Base-by-base conservation (phyloP, 768 basidiomycete species). In the Suillus brevipes region DNA sequence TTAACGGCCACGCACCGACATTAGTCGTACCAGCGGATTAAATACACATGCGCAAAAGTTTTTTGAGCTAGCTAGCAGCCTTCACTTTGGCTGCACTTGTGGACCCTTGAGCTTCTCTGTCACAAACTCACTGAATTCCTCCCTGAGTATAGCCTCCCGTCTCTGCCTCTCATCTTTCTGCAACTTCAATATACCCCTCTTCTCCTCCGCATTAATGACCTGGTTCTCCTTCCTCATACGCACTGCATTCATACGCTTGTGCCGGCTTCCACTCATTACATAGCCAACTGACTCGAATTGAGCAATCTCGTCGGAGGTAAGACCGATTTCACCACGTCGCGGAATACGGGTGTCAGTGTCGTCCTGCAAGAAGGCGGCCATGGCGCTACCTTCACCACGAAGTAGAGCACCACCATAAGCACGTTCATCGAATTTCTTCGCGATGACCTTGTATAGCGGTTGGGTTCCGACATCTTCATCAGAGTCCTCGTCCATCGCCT, bases 211-310 rank as follows among this genome's bases (percentile, higher is more conserved):
- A 71, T 91, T 94, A 75, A 99, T 99, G 68, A 99, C 96, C 79
- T 99, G 97, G 80, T 99, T 98, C 82, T 99, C 97, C 83, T 99
- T 99, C 74, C 97, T 83, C 88, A 99, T 92, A 66, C 97, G 92
- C 52, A 99, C 97, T 1, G 97, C 97, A 70, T 99, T 99, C 97
- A 99, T 99, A 77, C 95, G 85, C 68, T 92, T 86, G 77, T 99
- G 95, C 67, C 97, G 82, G 71, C 88, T 92, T 53, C 97, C 97
- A 70, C 92, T 95, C 97, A 99, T 99, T 56, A 99, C 97, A 77
- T 97, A 99, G 20, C 97, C 97, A 9, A 91, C 91, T 28, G 82
- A 72, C 80, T 99, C 97, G 78, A 85, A 98, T 73, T 85, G 75
- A 7, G 90, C 95, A 69, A 99, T 99, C 75, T 94, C 87, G 37